A percentile compares a stretch with the other conserved stretches of the same genome.
Conservation (phyloP, 2,329 filamentous ascomycete species). For the Ophiosphaerella narmari region DNA sequence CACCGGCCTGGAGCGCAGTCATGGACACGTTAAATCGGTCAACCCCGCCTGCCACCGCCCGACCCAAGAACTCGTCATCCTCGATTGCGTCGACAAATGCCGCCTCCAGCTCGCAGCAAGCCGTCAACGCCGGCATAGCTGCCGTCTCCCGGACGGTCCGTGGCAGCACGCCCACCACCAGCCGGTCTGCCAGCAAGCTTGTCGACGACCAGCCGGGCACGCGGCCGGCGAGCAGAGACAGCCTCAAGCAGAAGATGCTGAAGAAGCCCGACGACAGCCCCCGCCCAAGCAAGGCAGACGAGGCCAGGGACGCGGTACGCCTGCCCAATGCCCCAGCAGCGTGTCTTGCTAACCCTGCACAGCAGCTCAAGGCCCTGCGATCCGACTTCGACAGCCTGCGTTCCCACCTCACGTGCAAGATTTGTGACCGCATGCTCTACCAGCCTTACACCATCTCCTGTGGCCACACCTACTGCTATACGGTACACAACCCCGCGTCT, state of each 20-base stretch:
- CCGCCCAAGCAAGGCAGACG: slow-evolving; percentile 41
- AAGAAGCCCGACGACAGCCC: slow-evolving; percentile 40
- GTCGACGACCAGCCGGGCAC: slow-evolving; percentile 34
- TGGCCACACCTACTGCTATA: slow-evolving; percentile 75
- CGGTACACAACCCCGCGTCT: slow-evolving; percentile 48
- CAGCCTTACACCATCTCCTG: slow-evolving; percentile 71
- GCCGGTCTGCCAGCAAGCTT: slow-evolving; percentile 35
- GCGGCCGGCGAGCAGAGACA: slow-evolving; percentile 45
- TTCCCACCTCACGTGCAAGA: slow-evolving; percentile 66
- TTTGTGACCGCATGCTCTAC: slow-evolving; percentile 70
- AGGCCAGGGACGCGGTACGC: slow-evolving; percentile 26
- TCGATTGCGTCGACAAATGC: slow-evolving; percentile 21
- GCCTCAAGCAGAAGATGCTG: slow-evolving; percentile 45
- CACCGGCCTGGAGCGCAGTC: slow-evolving; percentile 19
- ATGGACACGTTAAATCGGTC: slow-evolving; percentile 39
- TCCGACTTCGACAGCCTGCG: slow-evolving; percentile 66
- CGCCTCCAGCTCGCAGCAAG: slow-evolving; percentile 24
- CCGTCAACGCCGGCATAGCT: slow-evolving; percentile 24
- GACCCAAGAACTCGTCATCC: slow-evolving; percentile 30
- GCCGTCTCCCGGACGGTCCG: slow-evolving; percentile 30
- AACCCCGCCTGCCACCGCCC: slow-evolving; percentile 37
- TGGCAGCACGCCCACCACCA: slow-evolving; percentile 33
- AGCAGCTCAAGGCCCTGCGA: slow-evolving; percentile 47
- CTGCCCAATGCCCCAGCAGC: slow-evolving; percentile 12
- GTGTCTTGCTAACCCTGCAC: slow-evolving; percentile 27